Percentiles rank a stretch among this genome's conserved stretches.
Evolutionary conservation across 1,139 yeast genomes (phyloP).

Genomic region (Ogataea hybrid): DNA sequence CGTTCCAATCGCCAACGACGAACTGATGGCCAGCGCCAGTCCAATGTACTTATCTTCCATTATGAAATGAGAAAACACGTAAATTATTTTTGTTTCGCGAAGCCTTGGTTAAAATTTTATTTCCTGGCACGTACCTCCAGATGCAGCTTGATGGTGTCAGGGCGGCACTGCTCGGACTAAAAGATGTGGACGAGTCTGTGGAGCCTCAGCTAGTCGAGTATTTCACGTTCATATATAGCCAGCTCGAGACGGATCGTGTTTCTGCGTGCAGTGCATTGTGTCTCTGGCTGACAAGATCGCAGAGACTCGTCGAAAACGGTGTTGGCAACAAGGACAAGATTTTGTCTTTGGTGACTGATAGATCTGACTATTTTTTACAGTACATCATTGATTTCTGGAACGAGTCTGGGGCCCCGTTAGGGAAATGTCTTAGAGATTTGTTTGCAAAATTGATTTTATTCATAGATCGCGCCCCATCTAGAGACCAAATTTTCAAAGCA

Average conservation of each 20-base stretch:
- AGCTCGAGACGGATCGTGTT: slow-evolving; percentile 2
- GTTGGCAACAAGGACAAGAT: slow-evolving; percentile 10
- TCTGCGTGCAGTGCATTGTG: slow-evolving; percentile 58
- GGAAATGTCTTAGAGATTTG: slow-evolving; percentile 63
- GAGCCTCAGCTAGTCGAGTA: neutral
- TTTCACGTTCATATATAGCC: neutral
- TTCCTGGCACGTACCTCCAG: neutral
- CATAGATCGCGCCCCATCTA: slow-evolving; percentile 22
- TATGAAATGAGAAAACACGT: slow-evolving; percentile 15
- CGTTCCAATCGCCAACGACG: slow-evolving; percentile 87
- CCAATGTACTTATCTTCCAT: slow-evolving; percentile 88
- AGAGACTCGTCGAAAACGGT: slow-evolving; percentile 33
- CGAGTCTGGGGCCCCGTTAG: slow-evolving; percentile 67
- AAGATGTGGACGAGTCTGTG: neutral
- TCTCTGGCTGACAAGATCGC: slow-evolving; percentile 60
- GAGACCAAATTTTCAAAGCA: slow-evolving; percentile 30
- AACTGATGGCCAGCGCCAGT: slow-evolving; percentile 80
- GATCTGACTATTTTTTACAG: slow-evolving; percentile 37
- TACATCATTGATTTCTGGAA: slow-evolving; percentile 69
- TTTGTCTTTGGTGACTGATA: slow-evolving; percentile 23
- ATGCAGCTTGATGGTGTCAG: slow-evolving; percentile 7
- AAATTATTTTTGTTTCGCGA: slow-evolving; percentile 5
- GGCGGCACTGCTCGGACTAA: neutral
- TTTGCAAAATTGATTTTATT: slow-evolving; percentile 50
- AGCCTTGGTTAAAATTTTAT: slow-evolving; percentile 6